Percentiles rank a stretch among this genome's conserved stretches.
Evolutionary conservation across 139 green algal species (phyloP).

Genomic region (Coelastrella sp.): DNA sequence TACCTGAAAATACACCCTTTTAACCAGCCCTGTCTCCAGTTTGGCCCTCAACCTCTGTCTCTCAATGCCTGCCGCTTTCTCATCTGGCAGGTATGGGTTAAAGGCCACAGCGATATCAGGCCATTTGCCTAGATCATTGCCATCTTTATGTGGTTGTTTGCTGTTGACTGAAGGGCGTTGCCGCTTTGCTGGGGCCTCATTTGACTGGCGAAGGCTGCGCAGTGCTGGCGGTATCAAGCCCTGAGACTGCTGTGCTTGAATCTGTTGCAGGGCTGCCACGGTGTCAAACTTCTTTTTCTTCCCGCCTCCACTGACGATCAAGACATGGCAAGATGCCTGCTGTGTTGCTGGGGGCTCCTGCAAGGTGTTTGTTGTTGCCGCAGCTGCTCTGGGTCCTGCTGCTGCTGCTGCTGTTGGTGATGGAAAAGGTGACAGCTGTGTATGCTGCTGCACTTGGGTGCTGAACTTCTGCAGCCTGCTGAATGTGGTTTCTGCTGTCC

Average conservation of each 20-base stretch:
- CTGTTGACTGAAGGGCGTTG: neutral
- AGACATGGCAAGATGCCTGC: neutral
- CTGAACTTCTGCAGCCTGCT: neutral
- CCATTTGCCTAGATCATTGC: neutral
- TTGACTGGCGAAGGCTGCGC: neutral
- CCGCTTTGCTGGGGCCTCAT: neutral
- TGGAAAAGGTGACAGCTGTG: neutral
- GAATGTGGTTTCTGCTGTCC: neutral
- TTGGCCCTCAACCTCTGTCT: slow-evolving; percentile 51
- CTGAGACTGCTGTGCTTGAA: neutral
- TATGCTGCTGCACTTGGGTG: slow-evolving; percentile 15
- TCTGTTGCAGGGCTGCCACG: slow-evolving; percentile 30
- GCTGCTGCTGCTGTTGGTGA: neutral
- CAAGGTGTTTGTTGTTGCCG: neutral
- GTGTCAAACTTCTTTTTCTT: slow-evolving; percentile 51
- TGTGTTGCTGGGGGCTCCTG: neutral
- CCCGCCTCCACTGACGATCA: slow-evolving; percentile 61
- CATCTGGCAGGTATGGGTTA: slow-evolving; percentile 66
- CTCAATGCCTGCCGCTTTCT: slow-evolving; percentile 43
- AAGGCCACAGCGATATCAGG: slow-evolving; percentile 56
- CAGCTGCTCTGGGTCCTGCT: neutral
- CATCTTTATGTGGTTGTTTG: neutral
- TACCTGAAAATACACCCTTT: slow-evolving; percentile 59
- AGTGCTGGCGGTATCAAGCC: neutral
- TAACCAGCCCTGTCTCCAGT: slow-evolving; percentile 49